Conservation (phyloP, 2,329 filamentous ascomycete species). For the Calonectria pauciramosa region DNA sequence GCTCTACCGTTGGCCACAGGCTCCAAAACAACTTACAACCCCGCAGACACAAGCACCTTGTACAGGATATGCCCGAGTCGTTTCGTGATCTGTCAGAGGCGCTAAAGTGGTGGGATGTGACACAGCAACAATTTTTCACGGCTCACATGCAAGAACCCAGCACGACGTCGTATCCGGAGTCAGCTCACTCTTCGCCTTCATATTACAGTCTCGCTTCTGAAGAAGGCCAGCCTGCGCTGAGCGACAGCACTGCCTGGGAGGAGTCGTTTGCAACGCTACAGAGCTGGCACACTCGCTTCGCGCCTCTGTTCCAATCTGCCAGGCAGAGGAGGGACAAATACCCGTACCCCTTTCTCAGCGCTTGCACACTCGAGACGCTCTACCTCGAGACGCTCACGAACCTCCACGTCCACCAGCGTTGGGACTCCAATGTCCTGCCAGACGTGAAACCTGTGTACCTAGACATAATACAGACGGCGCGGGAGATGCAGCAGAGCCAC, state of each 20-base stretch:
- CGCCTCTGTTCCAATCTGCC: conserved; percentile 28
- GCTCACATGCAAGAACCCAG: conserved; percentile 4
- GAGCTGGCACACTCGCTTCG: conserved; percentile 36
- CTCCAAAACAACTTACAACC: conserved; percentile 7
- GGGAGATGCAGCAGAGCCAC: conserved; percentile 18
- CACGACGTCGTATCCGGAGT: neutral
- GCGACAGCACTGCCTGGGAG: conserved; percentile 21
- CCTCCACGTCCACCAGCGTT: conserved; percentile 24
- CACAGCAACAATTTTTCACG: conserved; percentile 33
- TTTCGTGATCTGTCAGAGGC: conserved; percentile 36
- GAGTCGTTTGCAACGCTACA: conserved; percentile 22
- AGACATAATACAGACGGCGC: conserved; percentile 34
- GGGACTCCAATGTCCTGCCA: conserved; percentile 31
- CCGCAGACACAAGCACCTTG: conserved; percentile 15
- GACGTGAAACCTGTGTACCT: conserved; percentile 34
- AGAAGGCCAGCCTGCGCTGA: neutral
- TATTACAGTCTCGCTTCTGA: neutral
- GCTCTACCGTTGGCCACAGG: conserved; percentile 8
- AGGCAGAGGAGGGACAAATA: conserved; percentile 18
- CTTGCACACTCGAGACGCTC: conserved; percentile 37
- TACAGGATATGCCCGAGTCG: conserved; percentile 32
- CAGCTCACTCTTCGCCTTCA: neutral
- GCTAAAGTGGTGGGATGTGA: conserved; percentile 36
- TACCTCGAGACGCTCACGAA: conserved; percentile 36
- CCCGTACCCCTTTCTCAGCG: conserved; percentile 28